Base-by-base conservation (phyloP, 805 yeast species). In the Lachancea dasiensis region DNA sequence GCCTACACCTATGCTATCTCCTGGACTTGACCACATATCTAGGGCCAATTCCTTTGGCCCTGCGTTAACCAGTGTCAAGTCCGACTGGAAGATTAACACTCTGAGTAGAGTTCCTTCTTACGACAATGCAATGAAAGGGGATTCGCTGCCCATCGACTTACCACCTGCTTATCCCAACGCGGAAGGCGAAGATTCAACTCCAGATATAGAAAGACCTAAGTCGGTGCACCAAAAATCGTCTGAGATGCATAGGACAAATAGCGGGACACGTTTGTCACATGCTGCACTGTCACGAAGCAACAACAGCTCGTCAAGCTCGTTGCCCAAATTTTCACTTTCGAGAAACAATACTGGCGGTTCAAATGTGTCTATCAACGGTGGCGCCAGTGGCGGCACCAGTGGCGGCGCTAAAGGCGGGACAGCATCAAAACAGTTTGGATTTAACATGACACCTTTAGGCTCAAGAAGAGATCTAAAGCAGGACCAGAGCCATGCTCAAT, bases 81-180 rank as follows among this genome's bases (percentile, higher is more conserved):
- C 53, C 10, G 71, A 64, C 20, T 65, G 70, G 68, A 71, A 72
- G 41, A 43, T 68, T 2, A 56, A 58, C 5, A 59, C 67, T 2
- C 47, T 86, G 46, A 77, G 82, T 15, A 65, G 76, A 34, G 95
- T 90, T 5, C 97, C 97, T 0, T 78, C 95, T 0, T 90, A 90
- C 60, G 72, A 71, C 6, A 79, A 83, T 22, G 97, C 97, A 0
- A 61, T 87, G 58, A 74, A 73, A 50, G 60, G 74, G 2, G 78
- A 70, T 31, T 64, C 61, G 5, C 60, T 69, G 8, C 71, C 65
- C 3, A 72, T 66, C 15, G 76, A 73, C 36, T 61, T 81, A 18
- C 79, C 95, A 2, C 97, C 97, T 0, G 72, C 73, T 2, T 87
- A 86, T 57, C 58, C 56, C 4, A 31, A 33, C 28, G 36, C 36